Conservation (phyloP, 495 filamentous ascomycete species). For the Immersiella caudata region DNA sequence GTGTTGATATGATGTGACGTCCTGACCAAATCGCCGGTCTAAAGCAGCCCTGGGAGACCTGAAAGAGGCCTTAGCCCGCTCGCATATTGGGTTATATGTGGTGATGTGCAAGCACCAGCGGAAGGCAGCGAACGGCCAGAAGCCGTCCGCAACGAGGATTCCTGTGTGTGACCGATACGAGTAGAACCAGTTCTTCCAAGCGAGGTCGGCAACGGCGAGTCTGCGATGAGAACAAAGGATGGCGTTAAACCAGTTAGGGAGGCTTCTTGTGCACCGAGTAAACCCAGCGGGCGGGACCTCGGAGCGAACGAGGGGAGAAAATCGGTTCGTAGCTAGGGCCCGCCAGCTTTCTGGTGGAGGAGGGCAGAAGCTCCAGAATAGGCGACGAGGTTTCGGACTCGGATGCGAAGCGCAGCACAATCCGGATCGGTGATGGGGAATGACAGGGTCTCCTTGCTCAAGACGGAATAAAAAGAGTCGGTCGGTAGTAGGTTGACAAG, state of each 20-base stretch:
- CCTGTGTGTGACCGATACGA: slow-evolving; percentile 17
- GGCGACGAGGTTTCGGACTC: background rate
- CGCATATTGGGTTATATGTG: slow-evolving; percentile 37
- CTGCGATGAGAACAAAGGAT: background rate
- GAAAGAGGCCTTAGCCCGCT: slow-evolving; percentile 30
- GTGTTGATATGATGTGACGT: slow-evolving; percentile 15
- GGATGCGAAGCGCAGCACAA: background rate
- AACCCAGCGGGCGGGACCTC: slow-evolving; percentile 87
- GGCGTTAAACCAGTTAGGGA: slow-evolving; percentile 76
- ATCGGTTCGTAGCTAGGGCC: slow-evolving; percentile 74
- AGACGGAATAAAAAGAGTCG: background rate
- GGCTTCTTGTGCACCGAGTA: slow-evolving; percentile 95
- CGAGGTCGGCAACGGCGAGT: slow-evolving; percentile 8
- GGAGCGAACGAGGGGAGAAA: slow-evolving; percentile 87
- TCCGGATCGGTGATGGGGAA: background rate
- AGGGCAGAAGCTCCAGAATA: background rate
- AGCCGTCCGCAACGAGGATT: slow-evolving; percentile 40
- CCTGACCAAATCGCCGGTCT: slow-evolving; percentile 22
- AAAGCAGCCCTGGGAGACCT: slow-evolving; percentile 33
- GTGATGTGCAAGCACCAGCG: slow-evolving; percentile 38
- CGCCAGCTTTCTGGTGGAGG: slow-evolving; percentile 88
- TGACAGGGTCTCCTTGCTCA: background rate
- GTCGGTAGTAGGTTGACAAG: background rate
- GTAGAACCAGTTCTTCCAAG: background rate
- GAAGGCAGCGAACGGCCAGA: slow-evolving; percentile 44